Conservation (phyloP, 2,329 filamentous ascomycete genomes). For the Exophiala sp. region DNA sequence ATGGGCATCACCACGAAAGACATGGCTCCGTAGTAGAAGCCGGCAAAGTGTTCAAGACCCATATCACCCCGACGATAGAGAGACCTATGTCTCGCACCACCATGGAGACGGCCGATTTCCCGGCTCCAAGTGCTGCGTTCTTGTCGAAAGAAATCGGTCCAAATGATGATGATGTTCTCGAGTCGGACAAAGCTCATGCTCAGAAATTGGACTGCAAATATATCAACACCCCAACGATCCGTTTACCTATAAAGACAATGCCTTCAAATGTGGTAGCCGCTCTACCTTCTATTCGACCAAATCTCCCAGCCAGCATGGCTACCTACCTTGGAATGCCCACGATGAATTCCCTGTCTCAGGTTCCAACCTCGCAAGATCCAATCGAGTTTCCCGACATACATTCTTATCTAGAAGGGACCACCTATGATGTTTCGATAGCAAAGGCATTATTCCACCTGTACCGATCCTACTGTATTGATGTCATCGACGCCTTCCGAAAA, state of each 20-base stretch:
- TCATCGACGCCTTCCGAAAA: conserved; percentile 92
- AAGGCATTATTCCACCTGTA: conserved; percentile 84
- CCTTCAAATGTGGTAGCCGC: conserved; percentile 20
- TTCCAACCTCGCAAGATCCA: conserved; percentile 63
- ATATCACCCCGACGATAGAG: conserved; percentile 20
- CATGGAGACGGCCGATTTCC: conserved; percentile 33
- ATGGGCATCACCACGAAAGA: conserved; percentile 16
- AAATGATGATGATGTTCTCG: not conserved
- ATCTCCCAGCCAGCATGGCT: conserved; percentile 34
- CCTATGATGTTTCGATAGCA: conserved; percentile 82
- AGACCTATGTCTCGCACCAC: conserved; percentile 25
- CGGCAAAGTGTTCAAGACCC: conserved; percentile 14
- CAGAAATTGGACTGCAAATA: conserved; percentile 27
- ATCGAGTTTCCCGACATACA: conserved; percentile 83
- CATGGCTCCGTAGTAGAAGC: conserved; percentile 19
- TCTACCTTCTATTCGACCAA: conserved; percentile 30
- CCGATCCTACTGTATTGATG: conserved; percentile 87
- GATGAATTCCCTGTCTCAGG: conserved; percentile 33
- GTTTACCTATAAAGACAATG: conserved; percentile 20
- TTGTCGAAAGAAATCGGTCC: conserved; percentile 7
- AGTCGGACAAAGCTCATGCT: not conserved
- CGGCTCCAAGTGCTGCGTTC: conserved; percentile 29
- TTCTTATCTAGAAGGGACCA: conserved; percentile 60
- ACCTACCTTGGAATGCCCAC: conserved; percentile 44
- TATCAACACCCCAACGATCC: conserved; percentile 26